phyloP scores from a whole-genome alignment of 352 stramenopile genomes.

The Peronospora belbahrii region DNA sequence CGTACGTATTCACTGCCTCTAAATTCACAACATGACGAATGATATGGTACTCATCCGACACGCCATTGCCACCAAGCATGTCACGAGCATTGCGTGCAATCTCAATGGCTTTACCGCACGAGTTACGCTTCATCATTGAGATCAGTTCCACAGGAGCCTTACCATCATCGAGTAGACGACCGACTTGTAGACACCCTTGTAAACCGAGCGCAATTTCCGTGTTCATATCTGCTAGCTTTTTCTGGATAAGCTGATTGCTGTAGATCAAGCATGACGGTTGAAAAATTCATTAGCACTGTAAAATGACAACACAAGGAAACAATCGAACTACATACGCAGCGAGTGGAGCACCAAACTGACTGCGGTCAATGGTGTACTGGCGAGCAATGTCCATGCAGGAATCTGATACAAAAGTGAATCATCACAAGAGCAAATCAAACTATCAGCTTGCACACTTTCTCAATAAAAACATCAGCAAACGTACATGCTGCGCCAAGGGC shows the following conservation, averaged over 20 bases:
- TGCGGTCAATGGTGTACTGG: constrained; percentile 92
- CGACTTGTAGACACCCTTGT: constrained; percentile 64
- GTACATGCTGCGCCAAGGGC: constrained; percentile 90
- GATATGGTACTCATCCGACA: constrained; percentile 98
- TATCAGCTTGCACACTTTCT: not conserved
- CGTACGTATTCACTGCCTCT: constrained; percentile 98
- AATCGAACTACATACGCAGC: constrained; percentile 62
- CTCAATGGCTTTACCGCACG: constrained; percentile 55
- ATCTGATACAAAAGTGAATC: constrained; percentile 36
- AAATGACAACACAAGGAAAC: not conserved
- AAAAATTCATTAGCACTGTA: constrained; percentile 5
- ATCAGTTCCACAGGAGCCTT: constrained; percentile 22
- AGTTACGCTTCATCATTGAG: constrained; percentile 45
- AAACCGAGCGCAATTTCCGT: constrained; percentile 94
- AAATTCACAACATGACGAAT: constrained; percentile 97
- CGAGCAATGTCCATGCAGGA: constrained; percentile 90
- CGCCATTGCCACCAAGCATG: constrained; percentile 97
- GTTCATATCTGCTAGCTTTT: constrained; percentile 96
- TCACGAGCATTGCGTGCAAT: constrained; percentile 89
- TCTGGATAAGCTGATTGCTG: constrained; percentile 97
- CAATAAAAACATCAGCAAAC: constrained; percentile 1
- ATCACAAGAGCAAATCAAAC: not conserved
- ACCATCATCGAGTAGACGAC: constrained; percentile 21
- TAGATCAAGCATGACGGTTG: not conserved
- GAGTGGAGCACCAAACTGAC: constrained; percentile 95